Evolutionary conservation across 768 basidiomycete genomes (phyloP).

Genomic region (Naematelia aurantialba): DNA sequence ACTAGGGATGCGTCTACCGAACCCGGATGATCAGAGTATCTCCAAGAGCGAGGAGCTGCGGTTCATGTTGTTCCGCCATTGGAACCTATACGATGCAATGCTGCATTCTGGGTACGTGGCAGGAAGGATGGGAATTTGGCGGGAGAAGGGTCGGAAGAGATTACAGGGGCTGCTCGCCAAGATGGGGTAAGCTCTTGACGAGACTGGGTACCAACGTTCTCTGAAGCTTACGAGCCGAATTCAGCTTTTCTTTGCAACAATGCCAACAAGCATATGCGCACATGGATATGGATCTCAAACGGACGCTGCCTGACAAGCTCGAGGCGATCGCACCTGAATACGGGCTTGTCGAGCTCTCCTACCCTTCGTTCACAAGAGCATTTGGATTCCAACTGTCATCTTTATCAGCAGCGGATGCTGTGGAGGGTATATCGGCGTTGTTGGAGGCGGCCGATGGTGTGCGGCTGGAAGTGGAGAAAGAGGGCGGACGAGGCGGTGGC

Average conservation of each 20-base stretch:
- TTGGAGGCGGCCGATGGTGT: conserved; percentile 87
- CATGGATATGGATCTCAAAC: conserved; percentile 95
- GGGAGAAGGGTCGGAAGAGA: conserved; percentile 82
- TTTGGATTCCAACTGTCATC: conserved; percentile 86
- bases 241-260: conserved; percentile 85
- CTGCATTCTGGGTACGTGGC: conserved; percentile 95
- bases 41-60: conserved; percentile 82
- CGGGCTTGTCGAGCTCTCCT: conserved; percentile 85
- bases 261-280: conserved; percentile 90
- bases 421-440: conserved; percentile 81
- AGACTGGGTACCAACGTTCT: not conserved
- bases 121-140: conserved; percentile 92
- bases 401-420: conserved; percentile 84
- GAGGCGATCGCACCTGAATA: conserved; percentile 90
- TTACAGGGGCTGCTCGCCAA: conserved; percentile 90
- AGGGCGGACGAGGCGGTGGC: conserved; percentile 82
- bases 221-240: not conserved
- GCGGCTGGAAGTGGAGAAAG: conserved; percentile 85
- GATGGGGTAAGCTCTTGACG: conserved; percentile 72
- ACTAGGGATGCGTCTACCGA: conserved; percentile 23
- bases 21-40: conserved; percentile 78
- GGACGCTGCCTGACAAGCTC: conserved; percentile 70
- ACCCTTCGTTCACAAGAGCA: conserved; percentile 87
- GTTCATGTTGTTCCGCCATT: conserved; percentile 92
- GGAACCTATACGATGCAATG: conserved; percentile 98